Percentiles rank a stretch among this genome's conserved stretches.
Conservation (phyloP, 805 yeast species). For the Metschnikowia shivogae region DNA sequence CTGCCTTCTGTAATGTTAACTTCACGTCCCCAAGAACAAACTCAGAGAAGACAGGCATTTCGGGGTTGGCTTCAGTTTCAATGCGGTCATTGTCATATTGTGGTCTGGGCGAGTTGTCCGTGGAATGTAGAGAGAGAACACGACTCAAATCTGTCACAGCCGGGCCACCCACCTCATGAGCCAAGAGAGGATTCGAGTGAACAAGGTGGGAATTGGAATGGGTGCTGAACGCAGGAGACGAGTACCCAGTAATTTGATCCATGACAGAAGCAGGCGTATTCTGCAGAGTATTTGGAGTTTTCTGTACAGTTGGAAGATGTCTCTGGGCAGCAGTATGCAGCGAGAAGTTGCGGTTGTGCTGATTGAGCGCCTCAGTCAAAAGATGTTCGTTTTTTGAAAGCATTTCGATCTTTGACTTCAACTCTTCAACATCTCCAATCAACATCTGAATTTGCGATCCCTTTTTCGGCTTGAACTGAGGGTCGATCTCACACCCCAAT, state of each 20-base stretch:
- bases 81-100: constrained; percentile 9
- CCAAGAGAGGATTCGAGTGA: neutral
- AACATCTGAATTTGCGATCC: constrained; percentile 85
- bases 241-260: constrained; percentile 16
- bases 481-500: constrained; percentile 82
- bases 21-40: constrained; percentile 74
- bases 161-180: neutral
- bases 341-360: constrained; percentile 32
- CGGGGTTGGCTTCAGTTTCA: constrained; percentile 6
- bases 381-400: constrained; percentile 60
- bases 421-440: constrained; percentile 79
- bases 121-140: constrained; percentile 21
- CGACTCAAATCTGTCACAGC: constrained; percentile 18
- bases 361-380: constrained; percentile 59
- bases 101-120: constrained; percentile 31
- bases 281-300: constrained; percentile 6
- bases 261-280: constrained; percentile 13
- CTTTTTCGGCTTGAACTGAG: constrained; percentile 84
- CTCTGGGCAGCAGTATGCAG: constrained; percentile 7
- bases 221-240: constrained; percentile 5
- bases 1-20: constrained; percentile 63
- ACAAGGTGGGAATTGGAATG: neutral
- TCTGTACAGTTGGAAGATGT: constrained; percentile 3
- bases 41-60: constrained; percentile 43
- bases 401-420: constrained; percentile 67